These are phyloP conservation scores for Aspergillus transmontanensis DNA, from an alignment of 2,329 filamentous ascomycete genomes.

Conservation along the genomic window DNA sequence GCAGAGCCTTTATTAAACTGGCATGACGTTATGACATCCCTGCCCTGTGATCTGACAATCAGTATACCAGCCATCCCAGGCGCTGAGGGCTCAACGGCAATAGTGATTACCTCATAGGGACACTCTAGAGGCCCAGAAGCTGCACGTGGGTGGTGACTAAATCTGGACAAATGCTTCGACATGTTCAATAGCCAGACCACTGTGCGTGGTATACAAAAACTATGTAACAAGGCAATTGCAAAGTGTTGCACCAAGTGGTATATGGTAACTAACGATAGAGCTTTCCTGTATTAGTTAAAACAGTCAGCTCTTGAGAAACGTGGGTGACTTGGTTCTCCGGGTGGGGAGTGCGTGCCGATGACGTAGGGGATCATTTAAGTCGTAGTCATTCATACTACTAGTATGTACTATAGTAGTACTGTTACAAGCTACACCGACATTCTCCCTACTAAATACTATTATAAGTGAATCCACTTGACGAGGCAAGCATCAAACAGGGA, in stretches of 20 bases:
- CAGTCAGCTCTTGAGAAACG: not conserved
- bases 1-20: constrained; percentile 84
- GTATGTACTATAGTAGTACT: too few relatives aligned
- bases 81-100: not conserved
- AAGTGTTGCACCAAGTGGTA: not conserved
- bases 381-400: not conserved
- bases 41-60: constrained; percentile 36
- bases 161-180: constrained; percentile 24
- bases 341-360: not conserved
- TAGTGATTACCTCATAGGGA: constrained; percentile 24
- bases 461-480: not conserved
- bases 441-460: too few relatives aligned
- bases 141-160: constrained; percentile 34
- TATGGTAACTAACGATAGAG: too few relatives aligned
- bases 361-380: not conserved
- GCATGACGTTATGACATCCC: constrained; percentile 63
- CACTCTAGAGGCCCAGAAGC: constrained; percentile 33
- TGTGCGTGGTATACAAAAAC: not conserved
- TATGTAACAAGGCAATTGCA: not conserved
- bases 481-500: not conserved
- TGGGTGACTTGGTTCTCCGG: not conserved
- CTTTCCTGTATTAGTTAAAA: not conserved
- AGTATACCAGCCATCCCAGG: not conserved
- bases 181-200: constrained; percentile 3
- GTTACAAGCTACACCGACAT: too few relatives aligned